Base-by-base conservation (phyloP, 208 protist genomes). In the Wallacemonas sp. region DNA sequence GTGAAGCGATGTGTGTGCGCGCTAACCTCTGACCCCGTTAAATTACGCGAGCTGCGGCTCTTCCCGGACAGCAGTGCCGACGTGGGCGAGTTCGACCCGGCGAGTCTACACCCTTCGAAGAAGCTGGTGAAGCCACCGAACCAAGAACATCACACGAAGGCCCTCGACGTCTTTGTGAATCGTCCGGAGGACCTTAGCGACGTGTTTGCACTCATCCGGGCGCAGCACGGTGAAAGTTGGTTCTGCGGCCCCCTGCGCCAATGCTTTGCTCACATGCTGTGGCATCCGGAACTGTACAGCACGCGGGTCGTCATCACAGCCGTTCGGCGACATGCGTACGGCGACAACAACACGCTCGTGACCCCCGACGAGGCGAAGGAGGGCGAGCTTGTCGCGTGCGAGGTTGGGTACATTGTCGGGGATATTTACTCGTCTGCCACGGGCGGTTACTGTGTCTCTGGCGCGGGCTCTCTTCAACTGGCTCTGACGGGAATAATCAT, bases 381-480 rank as follows among this genome's bases (percentile, higher is more conserved):
- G 50, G 88, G 84, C 11, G 83, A 88, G 12, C 68, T 97, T 25
- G 75, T 92, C 36, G 84, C 92, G 10, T 75, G 65, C 11, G 87
- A 97, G 49, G 32, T 94, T 4, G 92, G 92, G 0, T 95, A 79
- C 70, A 50, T 91, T 59, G 82, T 94, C 22, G 92, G 87, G 3
- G 87, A 95, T 59, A 85, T 95, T 64, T 97, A 95, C 63, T 80
- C 76, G 22, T 97, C 92, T 38, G 74, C 79, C 12, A 94, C 84
- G 16, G 92, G 92, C 22, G 88, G 78, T 0, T 94, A 91, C 65
- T 83, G 76, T 65, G 41, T 84, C 25, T 92, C 57, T 44, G 92
- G 92, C 29, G 79, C 84, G 25, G 92, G 92, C 0, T 67, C 72
- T 1, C 42, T 95, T 29, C 92, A 95, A 45, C 57, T 97, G 23